Base-by-base conservation (phyloP, 2,329 filamentous ascomycete genomes). In the Aureobasidium mangrovei region DNA sequence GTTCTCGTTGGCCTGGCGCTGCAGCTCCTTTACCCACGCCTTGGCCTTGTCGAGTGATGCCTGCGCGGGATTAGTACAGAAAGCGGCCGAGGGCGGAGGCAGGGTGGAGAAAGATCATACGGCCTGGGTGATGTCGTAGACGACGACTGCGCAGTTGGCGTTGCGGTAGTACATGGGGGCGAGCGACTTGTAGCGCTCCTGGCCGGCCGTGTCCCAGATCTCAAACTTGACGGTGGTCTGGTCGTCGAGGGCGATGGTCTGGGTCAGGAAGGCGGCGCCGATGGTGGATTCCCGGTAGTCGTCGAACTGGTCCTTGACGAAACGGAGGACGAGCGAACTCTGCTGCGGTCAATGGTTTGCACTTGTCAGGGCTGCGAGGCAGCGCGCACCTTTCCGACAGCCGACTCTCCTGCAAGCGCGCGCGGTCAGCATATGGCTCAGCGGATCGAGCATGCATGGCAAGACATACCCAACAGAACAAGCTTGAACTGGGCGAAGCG, bases 301-400 rank as follows among this genome's bases (percentile, higher is more conserved):
- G 78, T 98, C 93, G 74, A 98, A 98, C 88, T 97, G 93, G 74
- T 98, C 91, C 90, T 95, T 98, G 69, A 98, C 93, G 68, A 98
- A 98, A 74, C 94, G 86, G 69, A 98, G 78, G 55, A 98, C 93
- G 72, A 98, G 85, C 62, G 93, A 98, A 76, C 91, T 96, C 91
- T 95, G 56, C 53, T 56, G 54, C 43, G 18, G 63, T n/a, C 24
- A 3, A 9, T 10, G 29, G 31, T 51, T 28, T 4, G 27, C 31
- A 39, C 32, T 27, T 26, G 27, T 10, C 5, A 51, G 36, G 31
- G 29, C 47, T 62, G 68, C 62, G 3, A 35, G 44, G 47, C 12
- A 32, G 8, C 12, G 46, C 46, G 29, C 44, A 59, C 57, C 57
- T 98, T 98, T 85, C 93, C 93, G 56, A 98, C 93, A 57, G 93